phyloP scores from a whole-genome alignment of 202 grass and related monocot genomes.

The Panicum virgatum region DNA sequence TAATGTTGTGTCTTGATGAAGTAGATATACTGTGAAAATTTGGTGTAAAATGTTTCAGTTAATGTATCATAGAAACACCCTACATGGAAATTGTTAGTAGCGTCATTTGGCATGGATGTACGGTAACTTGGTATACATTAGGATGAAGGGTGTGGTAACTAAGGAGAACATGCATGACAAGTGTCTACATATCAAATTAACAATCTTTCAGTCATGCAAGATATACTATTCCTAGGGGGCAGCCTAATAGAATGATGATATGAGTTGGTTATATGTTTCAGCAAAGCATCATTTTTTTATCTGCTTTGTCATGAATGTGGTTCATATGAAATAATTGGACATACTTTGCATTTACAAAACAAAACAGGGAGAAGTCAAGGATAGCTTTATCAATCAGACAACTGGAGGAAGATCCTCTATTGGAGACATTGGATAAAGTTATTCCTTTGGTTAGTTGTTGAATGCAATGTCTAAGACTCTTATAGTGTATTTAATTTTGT shows the following conservation, averaged over 20 bases:
- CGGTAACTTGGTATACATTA: slow-evolving; percentile 2
- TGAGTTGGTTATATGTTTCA: neutral
- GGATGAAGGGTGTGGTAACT: neutral
- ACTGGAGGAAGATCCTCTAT: slow-evolving; percentile 88
- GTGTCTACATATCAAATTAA: neutral
- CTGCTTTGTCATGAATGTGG: neutral
- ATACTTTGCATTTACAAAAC: slow-evolving; percentile 9
- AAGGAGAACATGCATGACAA: neutral
- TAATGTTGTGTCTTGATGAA: neutral
- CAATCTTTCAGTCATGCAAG: neutral
- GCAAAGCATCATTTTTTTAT: neutral
- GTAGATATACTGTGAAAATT: neutral
- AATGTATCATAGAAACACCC: neutral
- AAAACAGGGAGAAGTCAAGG: slow-evolving; percentile 73
- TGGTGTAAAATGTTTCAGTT: neutral
- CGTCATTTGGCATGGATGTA: neutral
- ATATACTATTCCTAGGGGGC: neutral
- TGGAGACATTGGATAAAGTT: slow-evolving; percentile 93
- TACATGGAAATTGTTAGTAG: neutral
- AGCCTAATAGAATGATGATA: slow-evolving; percentile 3
- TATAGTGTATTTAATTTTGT: neutral
- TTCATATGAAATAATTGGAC: neutral
- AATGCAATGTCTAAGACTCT: neutral
- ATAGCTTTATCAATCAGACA: slow-evolving; percentile 90
- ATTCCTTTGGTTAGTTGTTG: slow-evolving; percentile 64